These are phyloP conservation scores for Malus sieversii DNA, from an alignment of 306 rosid species.

Conservation along the genomic window DNA sequence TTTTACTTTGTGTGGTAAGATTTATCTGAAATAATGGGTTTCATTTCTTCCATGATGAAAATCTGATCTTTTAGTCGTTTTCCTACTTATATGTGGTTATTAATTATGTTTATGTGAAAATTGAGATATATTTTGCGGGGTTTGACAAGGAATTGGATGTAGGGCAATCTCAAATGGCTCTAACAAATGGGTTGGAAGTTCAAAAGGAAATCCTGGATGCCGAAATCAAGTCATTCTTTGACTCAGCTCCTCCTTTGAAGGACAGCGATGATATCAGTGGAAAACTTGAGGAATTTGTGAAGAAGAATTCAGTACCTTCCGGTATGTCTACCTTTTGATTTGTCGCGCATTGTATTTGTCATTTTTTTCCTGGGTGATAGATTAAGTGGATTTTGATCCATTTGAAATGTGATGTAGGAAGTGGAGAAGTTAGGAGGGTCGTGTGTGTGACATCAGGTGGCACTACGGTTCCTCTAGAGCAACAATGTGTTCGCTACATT, in stretches of 20 bases:
- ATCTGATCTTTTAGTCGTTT: background rate
- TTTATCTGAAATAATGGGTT: background rate
- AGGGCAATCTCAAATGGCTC: slow-evolving; percentile 49
- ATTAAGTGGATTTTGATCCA: slow-evolving; percentile 14
- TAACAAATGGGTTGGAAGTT: slow-evolving; percentile 22
- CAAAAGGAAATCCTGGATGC: slow-evolving; percentile 30
- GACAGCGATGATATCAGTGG: slow-evolving; percentile 32
- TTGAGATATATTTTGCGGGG: slow-evolving; percentile 1
- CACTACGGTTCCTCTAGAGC: slow-evolving; percentile 93
- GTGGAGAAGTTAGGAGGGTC: slow-evolving; percentile 44
- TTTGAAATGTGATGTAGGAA: slow-evolving; percentile 16
- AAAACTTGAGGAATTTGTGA: slow-evolving; percentile 48
- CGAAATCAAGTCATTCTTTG: slow-evolving; percentile 59
- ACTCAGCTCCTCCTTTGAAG: slow-evolving; percentile 75
- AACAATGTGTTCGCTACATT: slow-evolving; percentile 74
- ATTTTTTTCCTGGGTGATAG: background rate
- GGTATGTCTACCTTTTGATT: slow-evolving; percentile 32
- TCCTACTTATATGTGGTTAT: background rate
- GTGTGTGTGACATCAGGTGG: slow-evolving; percentile 96
- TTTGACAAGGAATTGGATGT: slow-evolving; percentile 8
- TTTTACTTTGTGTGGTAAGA: background rate
- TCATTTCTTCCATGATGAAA: background rate
- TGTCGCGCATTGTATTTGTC: background rate
- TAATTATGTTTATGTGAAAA: background rate
- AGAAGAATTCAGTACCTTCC: slow-evolving; percentile 26